phyloP scores from a whole-genome alignment of 1,284 basidiomycete genomes.

The Pholiota adiposa region DNA sequence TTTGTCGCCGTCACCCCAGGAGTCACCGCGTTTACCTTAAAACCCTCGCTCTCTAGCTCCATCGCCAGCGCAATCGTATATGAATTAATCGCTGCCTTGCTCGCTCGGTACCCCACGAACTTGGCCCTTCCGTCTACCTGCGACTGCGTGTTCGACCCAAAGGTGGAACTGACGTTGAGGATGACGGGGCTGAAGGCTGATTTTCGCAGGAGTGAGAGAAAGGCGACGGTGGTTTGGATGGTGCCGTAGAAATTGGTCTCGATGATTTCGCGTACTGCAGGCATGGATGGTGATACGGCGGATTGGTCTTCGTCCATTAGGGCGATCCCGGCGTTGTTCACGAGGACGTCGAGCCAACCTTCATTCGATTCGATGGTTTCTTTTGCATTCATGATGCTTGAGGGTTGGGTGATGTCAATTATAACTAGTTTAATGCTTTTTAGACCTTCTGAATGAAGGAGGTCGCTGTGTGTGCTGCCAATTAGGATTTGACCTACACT shows the following conservation, averaged over 20 bases:
- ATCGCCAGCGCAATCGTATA: constrained; percentile 39
- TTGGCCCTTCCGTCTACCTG: constrained; percentile 1
- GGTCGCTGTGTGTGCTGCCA: constrained; percentile 14
- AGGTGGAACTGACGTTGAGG: constrained; percentile 32
- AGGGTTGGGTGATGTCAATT: constrained; percentile 25
- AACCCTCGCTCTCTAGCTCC: constrained; percentile 67
- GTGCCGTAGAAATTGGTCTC: constrained; percentile 23
- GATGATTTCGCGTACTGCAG: constrained; percentile 35
- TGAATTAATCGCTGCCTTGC: neutral
- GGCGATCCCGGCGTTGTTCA: constrained; percentile 52
- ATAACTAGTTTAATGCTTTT: constrained; percentile 17
- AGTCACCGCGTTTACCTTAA: constrained; percentile 69
- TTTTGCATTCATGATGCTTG: constrained; percentile 37
- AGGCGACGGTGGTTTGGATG: constrained; percentile 12
- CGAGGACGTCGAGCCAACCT: constrained; percentile 48
- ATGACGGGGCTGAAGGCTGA: constrained; percentile 15
- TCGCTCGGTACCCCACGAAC: neutral
- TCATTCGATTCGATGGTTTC: constrained; percentile 41
- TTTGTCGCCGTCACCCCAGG: constrained; percentile 38
- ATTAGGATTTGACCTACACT: constrained; percentile 10
- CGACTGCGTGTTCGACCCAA: constrained; percentile 60
- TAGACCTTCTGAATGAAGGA: constrained; percentile 19
- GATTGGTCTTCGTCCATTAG: constrained; percentile 35
- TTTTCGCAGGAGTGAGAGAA: constrained; percentile 18
- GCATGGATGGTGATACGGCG: constrained; percentile 34